phyloP scores from a whole-genome alignment of 441 rosid species.

The Populus hybrid region DNA sequence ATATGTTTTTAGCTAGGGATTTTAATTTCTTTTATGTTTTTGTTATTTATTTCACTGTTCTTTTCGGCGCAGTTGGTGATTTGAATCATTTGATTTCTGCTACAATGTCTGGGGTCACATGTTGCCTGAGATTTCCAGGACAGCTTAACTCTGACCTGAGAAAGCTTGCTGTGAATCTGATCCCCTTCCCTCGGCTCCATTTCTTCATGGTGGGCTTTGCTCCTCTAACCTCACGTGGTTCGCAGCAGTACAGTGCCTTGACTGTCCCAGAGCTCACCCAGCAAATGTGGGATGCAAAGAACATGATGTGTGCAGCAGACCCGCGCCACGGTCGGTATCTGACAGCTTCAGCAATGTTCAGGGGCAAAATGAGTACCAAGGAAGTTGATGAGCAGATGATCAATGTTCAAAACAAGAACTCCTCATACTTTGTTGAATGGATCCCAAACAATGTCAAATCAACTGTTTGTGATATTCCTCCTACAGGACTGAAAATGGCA shows the following conservation, averaged over 20 bases:
- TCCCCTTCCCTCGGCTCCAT: constrained; percentile 67
- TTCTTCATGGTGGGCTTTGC: constrained; percentile 74
- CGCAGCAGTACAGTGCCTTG: constrained; percentile 55
- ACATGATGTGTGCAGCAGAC: constrained; percentile 66
- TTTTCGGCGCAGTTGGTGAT: constrained; percentile 47
- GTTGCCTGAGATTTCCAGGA: constrained; percentile 64
- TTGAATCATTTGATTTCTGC: constrained; percentile 61
- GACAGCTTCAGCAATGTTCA: constrained; percentile 59
- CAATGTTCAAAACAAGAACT: constrained; percentile 61
- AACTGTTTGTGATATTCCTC: constrained; percentile 57
- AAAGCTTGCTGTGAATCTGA: constrained; percentile 62
- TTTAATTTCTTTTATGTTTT: not conserved
- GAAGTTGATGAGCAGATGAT: constrained; percentile 66
- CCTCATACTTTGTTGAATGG: constrained; percentile 62
- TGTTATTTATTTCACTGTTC: not conserved
- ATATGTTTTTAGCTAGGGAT: not conserved
- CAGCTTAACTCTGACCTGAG: constrained; percentile 63
- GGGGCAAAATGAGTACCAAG: constrained; percentile 67
- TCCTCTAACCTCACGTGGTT: constrained; percentile 61
- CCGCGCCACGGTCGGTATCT: constrained; percentile 56
- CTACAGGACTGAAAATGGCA: constrained; percentile 52
- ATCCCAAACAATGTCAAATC: constrained; percentile 58
- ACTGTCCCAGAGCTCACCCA: constrained; percentile 65
- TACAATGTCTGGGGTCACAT: constrained; percentile 61
- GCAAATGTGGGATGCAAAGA: constrained; percentile 79